Evolutionary conservation across 2,329 filamentous ascomycete genomes (phyloP).

Genomic region (Diaporthe capsici): DNA sequence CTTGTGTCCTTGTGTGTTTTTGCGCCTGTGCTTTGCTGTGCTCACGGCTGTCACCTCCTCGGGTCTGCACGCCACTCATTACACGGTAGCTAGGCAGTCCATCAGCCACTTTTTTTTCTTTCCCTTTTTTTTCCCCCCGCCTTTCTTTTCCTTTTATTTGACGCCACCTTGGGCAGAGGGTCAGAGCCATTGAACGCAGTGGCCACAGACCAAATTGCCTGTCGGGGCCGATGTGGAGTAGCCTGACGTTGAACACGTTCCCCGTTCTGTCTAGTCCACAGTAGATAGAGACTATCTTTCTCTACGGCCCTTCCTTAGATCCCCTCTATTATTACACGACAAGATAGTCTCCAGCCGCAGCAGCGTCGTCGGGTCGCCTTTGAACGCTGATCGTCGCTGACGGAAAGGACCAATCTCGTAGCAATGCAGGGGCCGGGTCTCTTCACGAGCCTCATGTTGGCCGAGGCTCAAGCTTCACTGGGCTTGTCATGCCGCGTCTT

Average conservation of each 20-base stretch:
- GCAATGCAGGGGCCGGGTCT: not conserved
- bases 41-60: too few relatives aligned
- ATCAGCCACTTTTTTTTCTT: too few relatives aligned
- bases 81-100: too few relatives aligned
- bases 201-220: too few relatives aligned
- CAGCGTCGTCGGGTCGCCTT: not conserved
- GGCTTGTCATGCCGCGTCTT: slow-evolving; percentile 1
- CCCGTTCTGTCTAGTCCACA: too few relatives aligned
- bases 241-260: too few relatives aligned
- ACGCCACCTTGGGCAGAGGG: not conserved
- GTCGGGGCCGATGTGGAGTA: too few relatives aligned
- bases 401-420: slow-evolving; percentile 16
- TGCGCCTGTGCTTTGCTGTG: too few relatives aligned
- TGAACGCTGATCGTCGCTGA: not conserved
- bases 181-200: not conserved
- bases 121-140: not conserved
- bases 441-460: slow-evolving; percentile 14
- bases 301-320: not conserved
- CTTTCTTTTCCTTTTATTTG: not conserved
- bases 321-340: not conserved
- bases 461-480: not conserved
- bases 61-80: too few relatives aligned
- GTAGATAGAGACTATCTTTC: too few relatives aligned
- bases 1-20: not conserved
- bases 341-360: not conserved